phyloP scores from a whole-genome alignment of 345 rosid genomes.

The Boechera divaricarpa region DNA sequence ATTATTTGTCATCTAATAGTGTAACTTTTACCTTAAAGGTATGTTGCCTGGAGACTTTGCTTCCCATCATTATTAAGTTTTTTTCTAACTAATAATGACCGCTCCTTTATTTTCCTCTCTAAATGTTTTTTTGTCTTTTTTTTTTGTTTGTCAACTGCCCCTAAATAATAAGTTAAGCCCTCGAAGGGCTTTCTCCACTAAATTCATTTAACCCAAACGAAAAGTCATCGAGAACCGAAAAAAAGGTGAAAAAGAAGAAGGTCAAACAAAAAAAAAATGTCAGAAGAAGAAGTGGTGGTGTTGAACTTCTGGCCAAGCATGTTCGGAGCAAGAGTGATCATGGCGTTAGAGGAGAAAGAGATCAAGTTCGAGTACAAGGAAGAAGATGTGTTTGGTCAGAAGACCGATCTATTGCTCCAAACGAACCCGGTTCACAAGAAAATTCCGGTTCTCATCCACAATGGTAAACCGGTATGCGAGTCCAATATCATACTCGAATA shows the following conservation, averaged over 20 bases:
- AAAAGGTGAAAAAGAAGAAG: background rate
- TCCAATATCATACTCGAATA: constrained; percentile 44
- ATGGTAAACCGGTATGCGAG: constrained; percentile 46
- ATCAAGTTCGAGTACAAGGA: constrained; percentile 45
- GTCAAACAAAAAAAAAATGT: constrained; percentile 18
- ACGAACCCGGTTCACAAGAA: constrained; percentile 45
- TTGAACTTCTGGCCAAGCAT: constrained; percentile 49
- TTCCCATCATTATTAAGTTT: too few species aligned
- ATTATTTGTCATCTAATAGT: background rate
- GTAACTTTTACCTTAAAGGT: background rate
- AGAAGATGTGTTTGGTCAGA: constrained; percentile 45
- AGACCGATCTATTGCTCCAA: constrained; percentile 42
- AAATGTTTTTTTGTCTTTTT: too few species aligned
- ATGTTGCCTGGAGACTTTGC: too few species aligned
- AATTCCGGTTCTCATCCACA: constrained; percentile 46
- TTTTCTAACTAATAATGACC: background rate
- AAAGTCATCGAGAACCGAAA: too few species aligned
- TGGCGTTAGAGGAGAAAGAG: constrained; percentile 46
- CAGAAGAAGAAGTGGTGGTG: constrained; percentile 45
- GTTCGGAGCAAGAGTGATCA: constrained; percentile 48
- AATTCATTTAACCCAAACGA: background rate
- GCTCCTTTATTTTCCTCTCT: background rate
- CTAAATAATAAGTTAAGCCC: background rate
- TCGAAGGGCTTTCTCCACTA: background rate
- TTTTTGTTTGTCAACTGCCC: background rate